A percentile compares a stretch with the other conserved stretches of the same genome.
Conservation (phyloP, 345 rosid species). For the Zanthoxylum bungeanum region DNA sequence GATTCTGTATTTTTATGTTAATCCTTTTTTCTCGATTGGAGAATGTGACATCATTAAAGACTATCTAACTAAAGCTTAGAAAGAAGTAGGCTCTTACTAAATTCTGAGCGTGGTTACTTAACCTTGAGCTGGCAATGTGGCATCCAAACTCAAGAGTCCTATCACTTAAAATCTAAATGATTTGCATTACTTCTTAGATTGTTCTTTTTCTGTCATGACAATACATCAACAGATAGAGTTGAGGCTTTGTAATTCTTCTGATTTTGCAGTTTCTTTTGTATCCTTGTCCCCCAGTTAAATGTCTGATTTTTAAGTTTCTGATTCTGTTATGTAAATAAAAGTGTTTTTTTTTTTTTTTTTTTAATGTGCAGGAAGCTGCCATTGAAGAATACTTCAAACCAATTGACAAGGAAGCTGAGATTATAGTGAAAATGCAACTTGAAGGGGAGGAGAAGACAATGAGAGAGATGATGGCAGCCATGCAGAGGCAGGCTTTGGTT, state of each 20-base stretch:
- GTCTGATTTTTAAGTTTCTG: not conserved
- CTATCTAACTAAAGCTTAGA: not conserved
- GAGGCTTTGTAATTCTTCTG: not conserved
- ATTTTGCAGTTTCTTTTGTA: not conserved
- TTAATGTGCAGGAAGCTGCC: slow-evolving; percentile 71
- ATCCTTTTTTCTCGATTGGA: not conserved
- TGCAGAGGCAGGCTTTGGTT: slow-evolving; percentile 57
- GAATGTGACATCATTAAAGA: not conserved
- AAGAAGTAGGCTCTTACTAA: not conserved
- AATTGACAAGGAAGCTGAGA: slow-evolving; percentile 76
- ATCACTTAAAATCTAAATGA: not conserved
- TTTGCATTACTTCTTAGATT: not conserved
- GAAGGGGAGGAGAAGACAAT: slow-evolving; percentile 77
- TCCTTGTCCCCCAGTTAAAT: not conserved
- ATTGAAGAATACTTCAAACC: slow-evolving; percentile 82
- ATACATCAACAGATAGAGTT: not conserved
- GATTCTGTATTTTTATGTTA: not conserved
- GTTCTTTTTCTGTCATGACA: not conserved
- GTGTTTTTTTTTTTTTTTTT: not conserved
- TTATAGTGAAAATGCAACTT: slow-evolving; percentile 74
- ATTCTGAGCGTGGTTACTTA: not conserved
- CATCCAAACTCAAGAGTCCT: not conserved
- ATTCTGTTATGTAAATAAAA: not conserved
- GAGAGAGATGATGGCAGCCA: slow-evolving; percentile 60
- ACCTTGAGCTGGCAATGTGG: not conserved